These are phyloP conservation scores for Blastobotrys capitulatus DNA, from an alignment of 1,139 yeast genomes.

Conservation along the genomic window DNA sequence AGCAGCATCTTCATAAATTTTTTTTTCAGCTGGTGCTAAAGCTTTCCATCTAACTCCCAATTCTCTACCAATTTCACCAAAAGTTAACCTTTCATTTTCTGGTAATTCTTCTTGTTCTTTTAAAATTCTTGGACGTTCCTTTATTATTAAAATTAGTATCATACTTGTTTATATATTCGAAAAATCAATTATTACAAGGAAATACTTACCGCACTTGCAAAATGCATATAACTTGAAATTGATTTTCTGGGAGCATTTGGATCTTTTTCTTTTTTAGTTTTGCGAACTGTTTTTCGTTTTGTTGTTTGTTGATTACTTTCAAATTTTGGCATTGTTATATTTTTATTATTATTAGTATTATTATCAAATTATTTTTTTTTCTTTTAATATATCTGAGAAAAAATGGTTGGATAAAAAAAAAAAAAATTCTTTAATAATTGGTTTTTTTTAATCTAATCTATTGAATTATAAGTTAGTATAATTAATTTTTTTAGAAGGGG, in stretches of 20 bases:
- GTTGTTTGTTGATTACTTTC: background rate
- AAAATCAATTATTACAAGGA: constrained; percentile 43
- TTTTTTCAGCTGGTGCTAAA: constrained; percentile 70
- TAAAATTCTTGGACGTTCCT: background rate
- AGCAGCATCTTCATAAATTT: constrained; percentile 88
- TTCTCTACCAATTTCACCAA: constrained; percentile 51
- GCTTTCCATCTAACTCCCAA: constrained; percentile 98
- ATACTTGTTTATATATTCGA: constrained; percentile 77
- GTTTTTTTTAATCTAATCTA: no score
- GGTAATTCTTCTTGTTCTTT: background rate
- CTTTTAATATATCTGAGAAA: no score
- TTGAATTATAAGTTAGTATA: no score
- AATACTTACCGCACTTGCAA: constrained; percentile 63
- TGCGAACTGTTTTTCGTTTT: constrained; percentile 7
- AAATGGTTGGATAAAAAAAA: no score
- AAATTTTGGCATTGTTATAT: background rate
- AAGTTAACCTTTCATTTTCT: constrained; percentile 35
- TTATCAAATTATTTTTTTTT: no score
- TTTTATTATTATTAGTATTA: no score
- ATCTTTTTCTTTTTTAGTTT: constrained; percentile 37
- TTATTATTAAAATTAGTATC: constrained; percentile 44
- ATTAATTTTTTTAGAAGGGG: no score
- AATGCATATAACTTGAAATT: constrained; percentile 96
- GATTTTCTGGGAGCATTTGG: constrained; percentile 89
- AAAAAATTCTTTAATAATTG: no score